Evolutionary conservation across 345 rosid species (phyloP).

Genomic region (Kandelia obovata): DNA sequence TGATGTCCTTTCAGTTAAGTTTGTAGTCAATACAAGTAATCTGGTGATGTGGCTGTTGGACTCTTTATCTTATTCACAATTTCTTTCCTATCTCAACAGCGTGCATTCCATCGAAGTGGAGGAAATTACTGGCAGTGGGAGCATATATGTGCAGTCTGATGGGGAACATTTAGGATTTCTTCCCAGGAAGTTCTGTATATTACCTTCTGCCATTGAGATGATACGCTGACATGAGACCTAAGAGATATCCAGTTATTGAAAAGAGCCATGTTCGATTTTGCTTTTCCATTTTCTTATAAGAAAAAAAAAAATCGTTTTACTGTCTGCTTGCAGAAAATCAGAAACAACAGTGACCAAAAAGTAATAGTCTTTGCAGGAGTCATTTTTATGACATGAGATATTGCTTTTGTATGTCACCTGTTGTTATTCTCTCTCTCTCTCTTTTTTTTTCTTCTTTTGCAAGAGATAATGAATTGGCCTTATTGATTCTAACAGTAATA

Average conservation of each 20-base stretch:
- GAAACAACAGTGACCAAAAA: too few species aligned
- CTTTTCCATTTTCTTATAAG: neutral
- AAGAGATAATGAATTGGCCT: too few species aligned
- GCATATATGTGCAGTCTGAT: constrained; percentile 81
- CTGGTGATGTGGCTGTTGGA: neutral
- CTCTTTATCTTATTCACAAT: neutral
- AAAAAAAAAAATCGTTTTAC: too few species aligned
- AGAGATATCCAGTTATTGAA: neutral
- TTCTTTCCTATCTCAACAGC: constrained; percentile 35
- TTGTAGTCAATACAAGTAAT: neutral
- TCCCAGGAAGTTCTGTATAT: constrained; percentile 64
- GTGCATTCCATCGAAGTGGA: constrained; percentile 71
- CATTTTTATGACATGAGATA: too few species aligned
- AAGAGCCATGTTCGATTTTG: neutral
- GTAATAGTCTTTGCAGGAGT: too few species aligned
- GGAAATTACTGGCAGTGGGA: constrained; percentile 50
- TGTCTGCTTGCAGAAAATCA: too few species aligned
- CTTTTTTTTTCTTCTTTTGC: too few species aligned
- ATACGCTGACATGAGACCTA: constrained; percentile 42
- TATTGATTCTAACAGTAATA: too few species aligned
- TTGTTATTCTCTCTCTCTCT: too few species aligned
- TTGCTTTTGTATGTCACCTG: too few species aligned
- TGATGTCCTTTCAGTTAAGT: neutral
- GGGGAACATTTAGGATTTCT: constrained; percentile 90
- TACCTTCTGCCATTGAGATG: constrained; percentile 76